Percentiles rank a stretch among this genome's conserved stretches.
Evolutionary conservation across 352 stramenopile genomes (phyloP).

Genomic region (Phytophthora cryptogea): DNA sequence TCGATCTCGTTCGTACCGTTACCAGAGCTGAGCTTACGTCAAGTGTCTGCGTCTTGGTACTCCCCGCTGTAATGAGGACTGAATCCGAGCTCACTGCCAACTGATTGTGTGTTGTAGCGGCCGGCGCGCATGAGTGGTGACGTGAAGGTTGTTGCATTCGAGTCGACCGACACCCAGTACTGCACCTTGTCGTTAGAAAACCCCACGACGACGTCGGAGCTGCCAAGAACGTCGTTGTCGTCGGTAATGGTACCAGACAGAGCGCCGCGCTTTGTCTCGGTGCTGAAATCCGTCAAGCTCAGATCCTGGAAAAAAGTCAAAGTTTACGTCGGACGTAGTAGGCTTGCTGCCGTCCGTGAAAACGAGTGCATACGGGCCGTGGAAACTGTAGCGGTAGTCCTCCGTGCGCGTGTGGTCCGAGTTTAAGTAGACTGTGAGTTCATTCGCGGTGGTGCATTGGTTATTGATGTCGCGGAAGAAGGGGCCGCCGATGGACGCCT

Average conservation of each 20-base stretch:
- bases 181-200: slow-evolving; percentile 44
- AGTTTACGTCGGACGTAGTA: slow-evolving; percentile 29
- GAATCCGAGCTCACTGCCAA: slow-evolving; percentile 38
- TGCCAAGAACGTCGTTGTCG: slow-evolving; percentile 19
- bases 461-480: slow-evolving; percentile 70
- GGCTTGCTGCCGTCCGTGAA: slow-evolving; percentile 41
- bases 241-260: slow-evolving; percentile 41
- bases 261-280: slow-evolving; percentile 30
- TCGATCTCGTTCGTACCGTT: slow-evolving; percentile 35
- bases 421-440: slow-evolving; percentile 61
- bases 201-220: slow-evolving; percentile 29
- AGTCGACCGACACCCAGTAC: slow-evolving; percentile 40
- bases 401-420: slow-evolving; percentile 58
- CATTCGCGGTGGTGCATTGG: slow-evolving; percentile 44
- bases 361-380: slow-evolving; percentile 50
- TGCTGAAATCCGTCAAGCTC: slow-evolving; percentile 41
- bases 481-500: slow-evolving; percentile 44
- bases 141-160: slow-evolving; percentile 29
- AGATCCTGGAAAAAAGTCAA: slow-evolving; percentile 53
- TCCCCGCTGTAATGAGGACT: slow-evolving; percentile 24
- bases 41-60: slow-evolving; percentile 21
- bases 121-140: slow-evolving; percentile 51
- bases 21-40: slow-evolving; percentile 31
- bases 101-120: slow-evolving; percentile 47
- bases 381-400: slow-evolving; percentile 56